Percentiles rank a stretch among this genome's conserved stretches.
phyloP scores from a whole-genome alignment of 2,329 filamentous ascomycete genomes.

The Davidsoniella eucalypti region DNA sequence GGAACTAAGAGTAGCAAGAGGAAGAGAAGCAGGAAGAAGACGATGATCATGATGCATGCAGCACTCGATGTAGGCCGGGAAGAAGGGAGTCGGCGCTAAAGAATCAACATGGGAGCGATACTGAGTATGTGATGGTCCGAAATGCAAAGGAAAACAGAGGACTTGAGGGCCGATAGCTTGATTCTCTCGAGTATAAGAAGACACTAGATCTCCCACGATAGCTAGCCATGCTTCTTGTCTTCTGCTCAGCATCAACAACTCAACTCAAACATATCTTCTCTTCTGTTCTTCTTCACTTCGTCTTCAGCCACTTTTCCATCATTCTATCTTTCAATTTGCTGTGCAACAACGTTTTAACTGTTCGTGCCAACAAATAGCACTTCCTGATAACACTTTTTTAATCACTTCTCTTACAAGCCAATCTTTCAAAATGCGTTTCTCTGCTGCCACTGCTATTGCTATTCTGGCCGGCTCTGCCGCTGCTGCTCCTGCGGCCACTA shows the following conservation, averaged over 20 bases:
- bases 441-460: conserved; percentile 3
- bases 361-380: not conserved
- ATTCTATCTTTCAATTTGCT: not conserved
- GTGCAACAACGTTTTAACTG: not conserved
- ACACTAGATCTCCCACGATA: not conserved
- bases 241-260: conserved; percentile 5
- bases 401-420: not conserved
- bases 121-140: no score
- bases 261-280: conserved; percentile 5
- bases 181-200: conserved; percentile 5
- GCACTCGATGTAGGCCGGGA: no score
- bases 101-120: no score
- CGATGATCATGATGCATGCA: no score
- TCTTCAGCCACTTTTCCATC: conserved; percentile 1
- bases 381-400: not conserved
- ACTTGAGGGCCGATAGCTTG: no score
- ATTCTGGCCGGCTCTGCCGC: conserved; percentile 7
- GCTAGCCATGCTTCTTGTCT: not conserved
- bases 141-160: no score
- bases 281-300: conserved; percentile 6
- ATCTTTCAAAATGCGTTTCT: conserved; percentile 11
- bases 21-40: no score
- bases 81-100: no score
- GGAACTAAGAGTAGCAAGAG: not conserved
- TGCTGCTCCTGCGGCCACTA: conserved; percentile 1